phyloP scores from a whole-genome alignment of 768 basidiomycete species.

The Lentinula guzmanii region DNA sequence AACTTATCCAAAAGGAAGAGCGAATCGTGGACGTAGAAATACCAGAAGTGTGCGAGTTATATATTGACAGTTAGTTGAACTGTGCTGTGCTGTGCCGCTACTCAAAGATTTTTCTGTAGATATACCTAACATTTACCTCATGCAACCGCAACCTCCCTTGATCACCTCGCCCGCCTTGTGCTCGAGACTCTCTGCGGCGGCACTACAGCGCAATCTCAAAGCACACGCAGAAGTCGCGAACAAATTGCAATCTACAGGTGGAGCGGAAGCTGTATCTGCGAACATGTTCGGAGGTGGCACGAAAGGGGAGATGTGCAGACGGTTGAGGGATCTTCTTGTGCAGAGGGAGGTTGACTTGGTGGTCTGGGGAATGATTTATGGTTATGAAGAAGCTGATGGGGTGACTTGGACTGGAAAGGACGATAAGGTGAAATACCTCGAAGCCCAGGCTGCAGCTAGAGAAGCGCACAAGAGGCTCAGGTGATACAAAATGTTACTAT shows the following conservation, averaged over 20 bases:
- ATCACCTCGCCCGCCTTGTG: constrained; percentile 37
- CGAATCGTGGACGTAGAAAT: constrained; percentile 47
- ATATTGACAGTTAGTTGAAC: constrained; percentile 42
- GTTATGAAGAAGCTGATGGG: neutral
- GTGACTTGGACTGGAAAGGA: neutral
- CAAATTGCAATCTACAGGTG: neutral
- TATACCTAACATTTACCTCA: constrained; percentile 40
- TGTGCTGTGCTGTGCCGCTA: neutral
- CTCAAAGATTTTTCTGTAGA: constrained; percentile 22
- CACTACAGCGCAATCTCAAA: constrained; percentile 50
- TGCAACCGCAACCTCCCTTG: constrained; percentile 42
- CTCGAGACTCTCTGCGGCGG: constrained; percentile 34
- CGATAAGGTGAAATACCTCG: neutral
- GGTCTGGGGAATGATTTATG: constrained; percentile 39
- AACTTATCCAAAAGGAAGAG: constrained; percentile 25
- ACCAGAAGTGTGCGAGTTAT: constrained; percentile 44
- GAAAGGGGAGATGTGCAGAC: constrained; percentile 41
- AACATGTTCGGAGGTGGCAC: constrained; percentile 39
- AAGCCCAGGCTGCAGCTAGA: neutral
- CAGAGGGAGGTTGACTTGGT: constrained; percentile 43
- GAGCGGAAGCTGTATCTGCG: constrained; percentile 26
- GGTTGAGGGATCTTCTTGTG: constrained; percentile 40
- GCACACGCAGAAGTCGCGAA: constrained; percentile 39
- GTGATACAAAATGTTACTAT: neutral
- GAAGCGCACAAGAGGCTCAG: neutral